Base-by-base conservation (phyloP, 1,284 basidiomycete species). In the Moesziomyces parantarcticus region DNA sequence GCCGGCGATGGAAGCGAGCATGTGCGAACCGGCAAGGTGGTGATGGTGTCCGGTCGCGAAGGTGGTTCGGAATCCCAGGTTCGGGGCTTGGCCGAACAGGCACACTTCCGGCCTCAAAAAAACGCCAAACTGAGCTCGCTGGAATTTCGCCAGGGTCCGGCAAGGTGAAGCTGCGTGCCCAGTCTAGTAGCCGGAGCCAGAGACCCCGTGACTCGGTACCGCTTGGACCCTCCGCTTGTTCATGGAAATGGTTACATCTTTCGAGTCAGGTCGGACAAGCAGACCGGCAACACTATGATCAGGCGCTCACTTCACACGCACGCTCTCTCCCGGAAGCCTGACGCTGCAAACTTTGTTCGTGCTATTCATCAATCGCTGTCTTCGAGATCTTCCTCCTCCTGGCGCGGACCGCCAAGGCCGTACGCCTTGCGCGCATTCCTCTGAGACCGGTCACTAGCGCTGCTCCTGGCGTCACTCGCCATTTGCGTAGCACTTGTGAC, bases 351-450 rank as follows among this genome's bases (percentile, higher is more conserved):
- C n/a, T n/a, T n/a, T n/a, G n/a, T n/a, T n/a, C n/a, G n/a, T n/a
- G n/a, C n/a, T n/a, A n/a, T n/a, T n/a, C n/a, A 32, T 50, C 25
- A 73, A 32, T 73, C 70, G 46, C 70, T 73, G 13, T 73, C 70
- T 22, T 73, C 70, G 44, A 73, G 34, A 36, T 73, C 70, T 34
- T 73, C 70, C 32, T 73, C 70, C 43, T 73, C 70, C 55, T 68
- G 59, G 5, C 70, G 46, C 9, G 70, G 70, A 14, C 70, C 70
- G 18, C 70, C 70, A 3, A 73, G 45, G n/a, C 70, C 70, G 25
- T 73, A 73, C 1, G 53, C 58, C 34, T 60, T 73, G 53, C 69
- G 69, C 10, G 46, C 43, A 34, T 58, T 43, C 21, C 58, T 50
- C 14, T 34, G n/a, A 10, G 10, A 16, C 10, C 20, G 26, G 11